A percentile compares a stretch with the other conserved stretches of the same genome.
Evolutionary conservation across 2,329 filamentous ascomycete genomes (phyloP).

Genomic region (Amauroascus verrucosus): DNA sequence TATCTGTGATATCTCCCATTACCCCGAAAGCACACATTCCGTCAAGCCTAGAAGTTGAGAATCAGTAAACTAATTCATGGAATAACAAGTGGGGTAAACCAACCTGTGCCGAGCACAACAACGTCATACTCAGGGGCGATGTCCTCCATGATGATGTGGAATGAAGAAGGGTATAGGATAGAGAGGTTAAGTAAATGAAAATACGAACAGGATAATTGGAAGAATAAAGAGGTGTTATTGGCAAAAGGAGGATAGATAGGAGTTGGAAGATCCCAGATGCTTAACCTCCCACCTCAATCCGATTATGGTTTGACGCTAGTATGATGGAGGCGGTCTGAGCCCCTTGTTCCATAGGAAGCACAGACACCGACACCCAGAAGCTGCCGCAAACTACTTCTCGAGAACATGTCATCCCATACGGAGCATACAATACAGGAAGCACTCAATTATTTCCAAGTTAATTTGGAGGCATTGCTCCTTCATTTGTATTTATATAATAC

Average conservation of each 20-base stretch:
- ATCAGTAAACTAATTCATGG: conserved; percentile 25
- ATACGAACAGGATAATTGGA: conserved; percentile 17
- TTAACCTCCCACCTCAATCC: conserved; percentile 1
- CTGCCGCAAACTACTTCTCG: too few relatives aligned
- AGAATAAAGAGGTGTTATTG: conserved; percentile 1
- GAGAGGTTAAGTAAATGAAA: conserved; percentile 12
- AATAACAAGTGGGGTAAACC: conserved; percentile 29
- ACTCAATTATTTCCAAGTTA: too few relatives aligned
- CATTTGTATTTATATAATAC: too few relatives aligned
- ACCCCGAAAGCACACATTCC: conserved; percentile 98
- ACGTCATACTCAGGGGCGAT: conserved; percentile 98
- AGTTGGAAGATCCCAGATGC: conserved; percentile 2
- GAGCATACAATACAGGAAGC: too few relatives aligned
- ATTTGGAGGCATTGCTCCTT: too few relatives aligned
- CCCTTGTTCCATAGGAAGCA: conserved; percentile 5
- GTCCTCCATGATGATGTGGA: conserved; percentile 72
- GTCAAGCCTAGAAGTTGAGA: conserved; percentile 62
- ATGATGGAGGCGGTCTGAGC: conserved; percentile 5
- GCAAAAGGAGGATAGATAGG: conserved; percentile 6
- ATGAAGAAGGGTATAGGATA: conserved; percentile 5
- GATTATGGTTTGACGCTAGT: conserved; percentile 11
- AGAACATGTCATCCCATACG: too few relatives aligned
- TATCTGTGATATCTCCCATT: conserved; percentile 29
- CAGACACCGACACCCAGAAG: background rate
- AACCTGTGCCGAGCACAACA: conserved; percentile 95